Percentiles rank a stretch among this genome's conserved stretches.
These are phyloP conservation scores for Strigomonas galati DNA, from an alignment of 208 protist species.

Conservation along the genomic window DNA sequence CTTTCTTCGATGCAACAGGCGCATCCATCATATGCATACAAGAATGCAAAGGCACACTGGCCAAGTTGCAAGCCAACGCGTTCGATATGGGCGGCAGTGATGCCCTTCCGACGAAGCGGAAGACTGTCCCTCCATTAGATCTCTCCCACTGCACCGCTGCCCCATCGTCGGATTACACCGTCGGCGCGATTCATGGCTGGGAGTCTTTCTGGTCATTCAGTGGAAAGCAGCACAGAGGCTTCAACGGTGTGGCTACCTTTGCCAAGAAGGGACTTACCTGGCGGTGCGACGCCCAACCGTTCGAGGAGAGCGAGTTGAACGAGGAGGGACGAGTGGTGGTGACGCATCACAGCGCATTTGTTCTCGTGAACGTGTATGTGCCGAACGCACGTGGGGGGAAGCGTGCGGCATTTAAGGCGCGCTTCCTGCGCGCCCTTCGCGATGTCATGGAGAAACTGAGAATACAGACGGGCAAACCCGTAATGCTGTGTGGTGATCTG, in stretches of 20 bases:
- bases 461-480: constrained; percentile 41
- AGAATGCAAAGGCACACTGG: constrained; percentile 73
- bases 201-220: constrained; percentile 86
- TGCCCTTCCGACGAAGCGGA: constrained; percentile 5
- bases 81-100: constrained; percentile 71
- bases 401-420: constrained; percentile 52
- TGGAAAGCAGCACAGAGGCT: constrained; percentile 56
- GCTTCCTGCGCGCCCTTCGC: constrained; percentile 51
- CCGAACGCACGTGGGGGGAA: constrained; percentile 69
- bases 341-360: constrained; percentile 70
- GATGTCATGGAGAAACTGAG: constrained; percentile 37
- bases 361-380: constrained; percentile 88
- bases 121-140: constrained; percentile 11
- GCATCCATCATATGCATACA: constrained; percentile 85
- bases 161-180: background rate
- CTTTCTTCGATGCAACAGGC: constrained; percentile 57
- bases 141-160: background rate
- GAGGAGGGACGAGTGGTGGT: constrained; percentile 82
- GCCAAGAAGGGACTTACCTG: constrained; percentile 61
- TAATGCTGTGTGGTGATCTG: constrained; percentile 80
- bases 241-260: constrained; percentile 89
- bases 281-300: constrained; percentile 59
- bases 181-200: constrained; percentile 55
- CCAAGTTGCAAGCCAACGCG: constrained; percentile 46
- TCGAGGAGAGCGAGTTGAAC: constrained; percentile 63